Base-by-base conservation (phyloP, 768 basidiomycete species). In the Podaxis mareebaensis region DNA sequence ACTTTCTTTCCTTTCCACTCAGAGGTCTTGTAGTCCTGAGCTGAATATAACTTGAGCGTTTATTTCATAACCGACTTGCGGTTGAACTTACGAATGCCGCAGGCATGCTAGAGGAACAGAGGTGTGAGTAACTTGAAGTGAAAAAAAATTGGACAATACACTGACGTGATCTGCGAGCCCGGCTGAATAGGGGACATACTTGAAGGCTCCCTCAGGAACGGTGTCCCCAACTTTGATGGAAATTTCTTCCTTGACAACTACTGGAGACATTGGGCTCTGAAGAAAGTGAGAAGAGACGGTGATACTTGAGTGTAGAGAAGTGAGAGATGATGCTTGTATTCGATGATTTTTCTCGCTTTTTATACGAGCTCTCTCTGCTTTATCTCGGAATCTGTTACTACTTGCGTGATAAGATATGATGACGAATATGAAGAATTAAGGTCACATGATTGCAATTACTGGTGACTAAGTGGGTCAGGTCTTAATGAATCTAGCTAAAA, bases 1-100 rank as follows among this genome's bases (percentile, higher is more conserved):
- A 93, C 89, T 72, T 89, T 91, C 80, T 93, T 93, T 70, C 87
- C 88, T 73, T 88, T 88, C 89, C 89, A 92, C 53, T 83, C 79
- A 63, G 86, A 78, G 28, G 85, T 90, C 42, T 74, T 76, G 33
- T 58, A 60, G 6, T 60, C 58, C 17, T 51, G 30, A 20, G 58
- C 58, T 60, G 15, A 4, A 24, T 39, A 15, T 17, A 22, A 4
- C 12, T 1, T 36, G 57, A 39, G 56, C 39, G 48, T 67, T 40
- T 48, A 49, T 36, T 7, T 49, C 20, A 28, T 24, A 17, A 26
- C 39, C 12, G 30, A 11, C 60, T 60, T 10, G 17, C 22, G 42
- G 15, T 30, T 6, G 33, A 26, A 77, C 90, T 70, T 72, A 91
- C 90, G 84, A 48, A 80, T 67, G 64, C 90, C 91, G 69, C 90